phyloP scores from a whole-genome alignment of 75 land plant species.

The Cupressus sempervirens region DNA sequence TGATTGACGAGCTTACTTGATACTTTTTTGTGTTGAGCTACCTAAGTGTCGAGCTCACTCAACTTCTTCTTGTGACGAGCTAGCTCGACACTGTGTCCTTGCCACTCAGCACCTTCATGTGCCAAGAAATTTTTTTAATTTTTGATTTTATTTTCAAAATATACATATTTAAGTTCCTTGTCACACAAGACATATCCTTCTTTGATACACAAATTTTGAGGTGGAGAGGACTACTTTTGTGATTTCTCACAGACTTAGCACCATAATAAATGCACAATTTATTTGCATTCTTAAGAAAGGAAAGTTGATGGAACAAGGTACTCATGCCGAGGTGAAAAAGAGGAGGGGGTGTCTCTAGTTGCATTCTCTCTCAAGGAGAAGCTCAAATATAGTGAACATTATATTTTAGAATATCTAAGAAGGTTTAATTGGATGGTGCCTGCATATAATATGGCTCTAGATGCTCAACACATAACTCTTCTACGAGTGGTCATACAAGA shows the following conservation, averaged over 20 bases:
- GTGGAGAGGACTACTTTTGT: conserved; percentile 40
- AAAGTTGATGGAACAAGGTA: conserved; percentile 15
- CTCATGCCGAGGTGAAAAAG: too few relatives aligned
- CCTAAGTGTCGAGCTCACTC: too few relatives aligned
- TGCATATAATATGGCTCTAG: conserved; percentile 53
- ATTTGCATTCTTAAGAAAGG: conserved; percentile 43
- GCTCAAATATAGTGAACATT: conserved; percentile 22
- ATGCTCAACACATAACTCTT: conserved; percentile 33
- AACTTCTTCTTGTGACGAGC: too few relatives aligned
- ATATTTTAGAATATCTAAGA: conserved; percentile 36
- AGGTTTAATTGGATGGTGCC: conserved; percentile 52
- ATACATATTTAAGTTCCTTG: too few relatives aligned
- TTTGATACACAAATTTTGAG: too few relatives aligned
- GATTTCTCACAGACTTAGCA: conserved; percentile 44
- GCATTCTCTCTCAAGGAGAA: conserved; percentile 47
- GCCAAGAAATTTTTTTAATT: too few relatives aligned
- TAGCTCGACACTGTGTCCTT: too few relatives aligned
- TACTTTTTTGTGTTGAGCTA: too few relatives aligned
- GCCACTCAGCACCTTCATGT: too few relatives aligned
- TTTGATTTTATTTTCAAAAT: too few relatives aligned
- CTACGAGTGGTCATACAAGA: conserved; percentile 49
- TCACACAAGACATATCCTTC: too few relatives aligned
- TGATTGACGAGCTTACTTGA: too few relatives aligned
- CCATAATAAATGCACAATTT: conserved; percentile 30
- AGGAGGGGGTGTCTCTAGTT: conserved; percentile 41